phyloP scores from a whole-genome alignment of 2,329 filamentous ascomycete species.

The Phaeosphaeria sp. region DNA sequence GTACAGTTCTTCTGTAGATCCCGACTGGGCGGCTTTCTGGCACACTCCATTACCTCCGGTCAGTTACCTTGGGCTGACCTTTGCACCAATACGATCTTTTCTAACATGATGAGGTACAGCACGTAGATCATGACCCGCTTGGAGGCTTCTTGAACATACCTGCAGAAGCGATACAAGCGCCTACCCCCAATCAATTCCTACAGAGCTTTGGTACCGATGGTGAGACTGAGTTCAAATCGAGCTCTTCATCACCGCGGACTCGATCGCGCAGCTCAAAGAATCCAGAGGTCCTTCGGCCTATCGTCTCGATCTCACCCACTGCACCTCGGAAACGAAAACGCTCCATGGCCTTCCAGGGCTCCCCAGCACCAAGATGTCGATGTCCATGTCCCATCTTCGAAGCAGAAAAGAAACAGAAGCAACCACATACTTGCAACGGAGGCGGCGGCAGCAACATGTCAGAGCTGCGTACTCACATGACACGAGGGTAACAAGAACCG shows the following conservation, averaged over 20 bases:
- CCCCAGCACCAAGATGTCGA: background rate
- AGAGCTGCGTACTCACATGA: conserved; percentile 15
- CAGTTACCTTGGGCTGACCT: background rate
- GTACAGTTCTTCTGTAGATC: background rate
- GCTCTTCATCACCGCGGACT: background rate
- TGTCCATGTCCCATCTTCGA: conserved; percentile 1
- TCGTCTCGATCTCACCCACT: too few relatives aligned
- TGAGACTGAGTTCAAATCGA: background rate
- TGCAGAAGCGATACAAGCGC: background rate
- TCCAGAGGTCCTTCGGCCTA: background rate
- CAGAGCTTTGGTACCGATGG: background rate
- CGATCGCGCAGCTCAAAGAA: too few relatives aligned
- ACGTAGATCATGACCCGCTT: background rate
- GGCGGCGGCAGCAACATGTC: conserved; percentile 5
- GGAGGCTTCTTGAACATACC: background rate
- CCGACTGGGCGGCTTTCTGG: background rate
- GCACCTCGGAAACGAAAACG: background rate
- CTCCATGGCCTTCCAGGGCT: background rate
- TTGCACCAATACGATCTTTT: background rate
- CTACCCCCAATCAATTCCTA: background rate
- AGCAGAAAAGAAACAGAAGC: background rate
- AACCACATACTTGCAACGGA: conserved; percentile 4
- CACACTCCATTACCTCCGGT: background rate
- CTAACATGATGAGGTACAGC: background rate
- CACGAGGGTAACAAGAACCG: background rate